Conservation (phyloP, 2,329 filamentous ascomycete species). For the Colletotrichum aenigma region DNA sequence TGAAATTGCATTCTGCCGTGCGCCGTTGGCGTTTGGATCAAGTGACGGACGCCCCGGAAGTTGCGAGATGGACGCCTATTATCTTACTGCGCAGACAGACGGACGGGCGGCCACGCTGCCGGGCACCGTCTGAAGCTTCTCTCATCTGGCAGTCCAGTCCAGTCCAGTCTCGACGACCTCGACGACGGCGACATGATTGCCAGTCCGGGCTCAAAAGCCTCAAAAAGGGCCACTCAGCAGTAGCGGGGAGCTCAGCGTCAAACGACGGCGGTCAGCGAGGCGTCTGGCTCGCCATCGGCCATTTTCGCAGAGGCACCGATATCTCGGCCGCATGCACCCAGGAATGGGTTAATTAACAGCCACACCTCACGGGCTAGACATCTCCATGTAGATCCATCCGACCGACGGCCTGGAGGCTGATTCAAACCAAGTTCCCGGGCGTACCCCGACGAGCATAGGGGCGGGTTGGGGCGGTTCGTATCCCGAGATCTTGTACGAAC, state of each 20-base stretch:
- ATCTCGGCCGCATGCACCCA: constrained; percentile 4
- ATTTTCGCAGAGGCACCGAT: constrained; percentile 5
- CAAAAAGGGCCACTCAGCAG: not conserved
- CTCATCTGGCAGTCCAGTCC: not conserved
- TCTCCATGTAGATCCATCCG: constrained; percentile 1
- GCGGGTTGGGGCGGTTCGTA: not conserved
- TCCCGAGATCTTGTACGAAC: not conserved
- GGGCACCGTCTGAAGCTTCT: not conserved
- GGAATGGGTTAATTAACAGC: constrained; percentile 4
- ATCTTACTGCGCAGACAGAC: not conserved
- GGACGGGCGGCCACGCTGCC: not conserved
- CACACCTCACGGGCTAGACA: not conserved
- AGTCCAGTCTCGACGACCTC: not conserved
- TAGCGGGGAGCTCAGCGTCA: not conserved
- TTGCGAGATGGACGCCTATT: not conserved
- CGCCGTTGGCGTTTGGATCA: constrained; percentile 14
- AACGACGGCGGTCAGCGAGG: constrained; percentile 1
- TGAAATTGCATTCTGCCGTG: constrained; percentile 8
- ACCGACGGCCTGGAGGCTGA: not conserved
- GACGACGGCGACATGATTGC: not conserved
- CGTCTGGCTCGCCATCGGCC: not conserved
- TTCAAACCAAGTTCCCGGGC: not conserved
- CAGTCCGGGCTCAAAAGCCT: not conserved
- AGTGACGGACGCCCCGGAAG: constrained; percentile 3
- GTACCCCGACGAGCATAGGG: not conserved